Base-by-base conservation (phyloP, 2,329 filamentous ascomycete species). In the Pyricularia pennisetigena region DNA sequence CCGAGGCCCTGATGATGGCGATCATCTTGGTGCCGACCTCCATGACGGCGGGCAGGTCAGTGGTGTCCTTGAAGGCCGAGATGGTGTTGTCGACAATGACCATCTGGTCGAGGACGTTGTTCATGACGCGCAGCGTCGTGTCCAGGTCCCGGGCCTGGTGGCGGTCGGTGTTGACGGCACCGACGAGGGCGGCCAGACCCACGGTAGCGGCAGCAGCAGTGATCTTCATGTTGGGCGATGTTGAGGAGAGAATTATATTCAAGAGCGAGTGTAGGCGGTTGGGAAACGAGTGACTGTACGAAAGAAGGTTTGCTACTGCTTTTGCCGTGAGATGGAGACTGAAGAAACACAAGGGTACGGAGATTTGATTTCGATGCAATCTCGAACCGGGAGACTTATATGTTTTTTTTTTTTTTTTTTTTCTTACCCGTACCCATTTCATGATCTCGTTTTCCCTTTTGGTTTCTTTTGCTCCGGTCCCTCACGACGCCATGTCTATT, bases 81-180 rank as follows among this genome's bases (percentile, higher is more conserved):
- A 67, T 67, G 65, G 26, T n/a, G 41, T 8, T 24, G 65, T 67
- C 65, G 8, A 67, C 49, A 1, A 26, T n/a, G 8, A 20, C 65
- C 65, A 67, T 67, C 49, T 67, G 23, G 41, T 67, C 41, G 23
- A 30, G 26, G 16, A 67, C 65, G 28, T 62, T 62, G 65, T 20
- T 61, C 65, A 67, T 67, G 65, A 67, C 65, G 49, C 65, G 65
- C 49, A 67, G 10, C 24, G 32, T 32, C 26, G 49, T 57, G 35
- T 67, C 65, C 35, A 67, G 65, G 24, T 54, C 41, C 20, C 65
- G 49, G 26, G 49, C 32, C 65, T 30, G 41, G 41, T 49, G 41
- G 41, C 41, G 41, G 16, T 49, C 20, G 41, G 41, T 49, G 41
- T 49, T 49, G 41, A 6, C 41, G 20, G 41, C 41, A 20, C 41